phyloP scores from a whole-genome alignment of 768 basidiomycete species.

The Lactifluus rugatus region DNA sequence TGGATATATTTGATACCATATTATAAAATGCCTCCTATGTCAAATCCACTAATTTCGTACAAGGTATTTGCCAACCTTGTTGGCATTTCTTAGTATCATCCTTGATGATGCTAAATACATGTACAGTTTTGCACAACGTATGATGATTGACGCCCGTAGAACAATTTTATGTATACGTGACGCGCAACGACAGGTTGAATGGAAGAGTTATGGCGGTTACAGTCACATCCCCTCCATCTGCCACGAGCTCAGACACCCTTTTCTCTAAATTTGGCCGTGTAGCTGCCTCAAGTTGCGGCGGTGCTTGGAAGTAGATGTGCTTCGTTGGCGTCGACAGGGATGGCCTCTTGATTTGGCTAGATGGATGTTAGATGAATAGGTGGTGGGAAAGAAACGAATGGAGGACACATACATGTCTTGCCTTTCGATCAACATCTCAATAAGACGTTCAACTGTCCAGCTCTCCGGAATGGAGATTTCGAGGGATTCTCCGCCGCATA shows the following conservation, averaged over 20 bases:
- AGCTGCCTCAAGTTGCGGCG: conserved; percentile 79
- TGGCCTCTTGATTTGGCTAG: conserved; percentile 93
- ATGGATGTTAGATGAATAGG: neutral
- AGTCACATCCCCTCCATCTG: conserved; percentile 65
- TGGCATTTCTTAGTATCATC: too few species aligned
- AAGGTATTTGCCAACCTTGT: too few species aligned
- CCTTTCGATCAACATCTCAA: conserved; percentile 78
- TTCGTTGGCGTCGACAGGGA: conserved; percentile 70
- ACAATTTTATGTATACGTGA: conserved; percentile 40
- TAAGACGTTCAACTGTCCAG: conserved; percentile 75
- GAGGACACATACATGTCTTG: conserved; percentile 71
- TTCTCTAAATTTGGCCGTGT: conserved; percentile 90
- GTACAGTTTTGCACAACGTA: neutral
- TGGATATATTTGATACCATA: too few species aligned
- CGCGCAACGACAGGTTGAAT: conserved; percentile 66
- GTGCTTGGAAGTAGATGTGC: conserved; percentile 89
- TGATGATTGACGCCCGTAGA: neutral
- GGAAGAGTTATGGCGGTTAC: conserved; percentile 87
- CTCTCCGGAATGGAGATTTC: conserved; percentile 62
- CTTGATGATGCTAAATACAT: too few species aligned
- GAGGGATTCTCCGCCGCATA: conserved; percentile 87
- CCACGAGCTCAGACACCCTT: conserved; percentile 73
- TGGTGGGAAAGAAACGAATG: neutral
- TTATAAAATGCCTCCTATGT: too few species aligned
- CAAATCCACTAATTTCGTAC: too few species aligned